Evolutionary conservation across 306 rosid species (phyloP).

Genomic region (Vigna unguiculata): DNA sequence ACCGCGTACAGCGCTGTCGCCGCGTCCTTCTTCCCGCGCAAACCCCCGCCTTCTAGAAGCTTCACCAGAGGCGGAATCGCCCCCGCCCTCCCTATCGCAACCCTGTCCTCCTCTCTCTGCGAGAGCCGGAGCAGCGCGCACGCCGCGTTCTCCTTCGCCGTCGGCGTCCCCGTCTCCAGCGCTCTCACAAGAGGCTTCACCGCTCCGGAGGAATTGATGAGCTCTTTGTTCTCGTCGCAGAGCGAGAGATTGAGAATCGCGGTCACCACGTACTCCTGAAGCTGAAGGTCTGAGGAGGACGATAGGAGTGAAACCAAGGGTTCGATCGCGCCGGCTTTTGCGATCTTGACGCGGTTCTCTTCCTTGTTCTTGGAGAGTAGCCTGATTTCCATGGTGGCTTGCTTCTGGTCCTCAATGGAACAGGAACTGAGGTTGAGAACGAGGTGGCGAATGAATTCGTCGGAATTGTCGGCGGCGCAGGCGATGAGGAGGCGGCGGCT

Average conservation of each 20-base stretch:
- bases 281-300: conserved; percentile 68
- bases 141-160: conserved; percentile 87
- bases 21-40: conserved; percentile 87
- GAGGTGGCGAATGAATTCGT: conserved; percentile 64
- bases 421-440: conserved; percentile 63
- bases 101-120: conserved; percentile 67
- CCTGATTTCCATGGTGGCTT: conserved; percentile 90
- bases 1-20: conserved; percentile 81
- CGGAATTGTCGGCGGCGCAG: conserved; percentile 74
- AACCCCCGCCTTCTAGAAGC: conserved; percentile 65
- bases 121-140: conserved; percentile 83
- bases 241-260: conserved; percentile 87
- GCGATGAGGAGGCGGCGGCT: conserved; percentile 60
- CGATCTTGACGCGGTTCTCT: conserved; percentile 77
- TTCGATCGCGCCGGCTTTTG: conserved; percentile 68
- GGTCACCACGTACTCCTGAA: conserved; percentile 83
- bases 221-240: conserved; percentile 82
- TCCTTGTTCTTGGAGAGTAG: conserved; percentile 82
- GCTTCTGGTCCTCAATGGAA: conserved; percentile 77
- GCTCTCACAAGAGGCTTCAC: conserved; percentile 77
- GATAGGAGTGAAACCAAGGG: conserved; percentile 70
- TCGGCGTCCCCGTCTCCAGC: conserved; percentile 63
- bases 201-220: conserved; percentile 68
- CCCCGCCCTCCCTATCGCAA: conserved; percentile 75
- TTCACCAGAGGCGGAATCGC: conserved; percentile 77